Percentiles rank a stretch among this genome's conserved stretches.
Conservation (phyloP, 306 rosid species). For the Trifolium repens region DNA sequence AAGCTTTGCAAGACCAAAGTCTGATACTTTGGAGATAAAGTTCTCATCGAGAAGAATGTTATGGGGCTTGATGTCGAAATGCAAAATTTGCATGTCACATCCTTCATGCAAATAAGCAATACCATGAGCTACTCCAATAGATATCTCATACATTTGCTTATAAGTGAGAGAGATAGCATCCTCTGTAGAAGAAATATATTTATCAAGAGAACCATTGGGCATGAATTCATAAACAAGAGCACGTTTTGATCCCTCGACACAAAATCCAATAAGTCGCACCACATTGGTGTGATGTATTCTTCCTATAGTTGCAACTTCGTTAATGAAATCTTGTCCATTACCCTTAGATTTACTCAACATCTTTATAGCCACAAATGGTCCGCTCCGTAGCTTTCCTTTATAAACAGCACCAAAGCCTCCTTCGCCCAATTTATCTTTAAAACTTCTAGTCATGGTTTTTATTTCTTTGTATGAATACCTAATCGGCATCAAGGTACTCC, state of each 20-base stretch:
- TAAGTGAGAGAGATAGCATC: neutral
- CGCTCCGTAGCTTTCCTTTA: neutral
- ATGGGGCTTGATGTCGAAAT: constrained; percentile 1
- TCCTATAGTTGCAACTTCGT: neutral
- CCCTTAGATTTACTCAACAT: neutral
- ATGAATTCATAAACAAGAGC: neutral
- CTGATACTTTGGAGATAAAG: neutral
- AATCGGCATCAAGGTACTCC: neutral
- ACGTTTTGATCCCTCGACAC: neutral
- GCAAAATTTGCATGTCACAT: neutral
- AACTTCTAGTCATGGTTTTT: neutral
- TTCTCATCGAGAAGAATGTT: neutral
- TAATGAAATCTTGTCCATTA: neutral
- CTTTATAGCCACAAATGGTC: constrained; percentile 1
- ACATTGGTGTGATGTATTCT: constrained; percentile 8
- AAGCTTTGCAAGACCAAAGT: neutral
- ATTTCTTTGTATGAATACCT: constrained; percentile 7
- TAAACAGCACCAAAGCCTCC: neutral
- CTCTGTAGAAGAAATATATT: neutral
- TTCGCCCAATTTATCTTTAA: neutral
- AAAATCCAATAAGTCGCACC: neutral
- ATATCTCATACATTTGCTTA: neutral
- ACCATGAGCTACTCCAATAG: neutral
- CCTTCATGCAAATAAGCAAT: neutral
- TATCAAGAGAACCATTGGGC: neutral